Evolutionary conservation across 768 basidiomycete genomes (phyloP), one percentile per base, ranked within the genome.

Genomic region (Gymnopilus junonius): DNA sequence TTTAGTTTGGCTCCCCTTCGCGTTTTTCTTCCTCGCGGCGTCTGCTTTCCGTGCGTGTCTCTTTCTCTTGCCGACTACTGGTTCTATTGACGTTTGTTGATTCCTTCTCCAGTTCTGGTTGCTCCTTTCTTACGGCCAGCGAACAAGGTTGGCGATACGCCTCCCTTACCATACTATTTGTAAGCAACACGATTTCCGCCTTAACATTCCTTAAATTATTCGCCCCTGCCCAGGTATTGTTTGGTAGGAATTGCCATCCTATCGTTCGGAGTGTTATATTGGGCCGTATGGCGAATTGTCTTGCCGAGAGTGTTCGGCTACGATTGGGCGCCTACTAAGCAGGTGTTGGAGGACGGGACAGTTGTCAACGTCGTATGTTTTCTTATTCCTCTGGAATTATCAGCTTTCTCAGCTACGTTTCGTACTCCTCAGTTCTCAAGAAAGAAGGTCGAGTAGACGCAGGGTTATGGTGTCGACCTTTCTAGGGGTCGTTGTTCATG

Each of bases 121-220:
- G 81, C 82, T 1, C 87, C 87, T 0, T 88, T 86, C 76, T 55
- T 88, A 4, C 80, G 67, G 23, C 87, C 87, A 2, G 76, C 84
- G 0, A 83, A 84, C 64, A 77, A 80, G 15, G 78, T 84, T 0
- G 87, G 87, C 11, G 86, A 88, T 65, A 86, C 86, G 0, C 85
- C 85, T 14, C 84, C 87, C 8, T 67, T 88, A 39, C 85, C 87
- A 2, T 87, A 87, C 61, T 87, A 87, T 68, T 66, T 86, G 80
- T 82, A 62, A 81, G 80, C 78, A 51, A 14, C 21, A 66, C 62
- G n/a, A 8, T 4, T 43, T 6, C 0, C 34, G n/a, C 21, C 12
- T 17, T 10, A 8, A 23, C 14, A 5, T 31, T 3, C 8, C 11
- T 2, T 35, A 6, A 27, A 15, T 4, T 20, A 35, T 1, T 14